Evolutionary conservation across 2,329 filamentous ascomycete species (phyloP).

Genomic region (Dactylellina sp.): DNA sequence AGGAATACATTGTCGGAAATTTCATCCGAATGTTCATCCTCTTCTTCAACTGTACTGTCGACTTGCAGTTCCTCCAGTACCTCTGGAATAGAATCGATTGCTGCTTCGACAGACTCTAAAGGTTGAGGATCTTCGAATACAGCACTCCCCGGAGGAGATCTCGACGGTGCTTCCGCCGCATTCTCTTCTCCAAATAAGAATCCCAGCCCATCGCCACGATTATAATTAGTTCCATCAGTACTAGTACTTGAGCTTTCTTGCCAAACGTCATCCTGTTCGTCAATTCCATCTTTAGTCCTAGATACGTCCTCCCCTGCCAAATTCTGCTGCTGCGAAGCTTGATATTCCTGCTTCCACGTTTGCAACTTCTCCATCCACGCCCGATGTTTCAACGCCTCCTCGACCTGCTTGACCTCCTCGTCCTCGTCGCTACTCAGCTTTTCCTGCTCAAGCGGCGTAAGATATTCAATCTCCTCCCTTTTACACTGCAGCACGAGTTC

Average conservation of each 20-base stretch:
- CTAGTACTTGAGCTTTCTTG: not conserved
- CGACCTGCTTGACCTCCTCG: conserved; percentile 3
- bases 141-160: too few species aligned
- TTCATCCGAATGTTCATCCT: conserved; percentile 13
- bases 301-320: too few species aligned
- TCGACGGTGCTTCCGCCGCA: too few species aligned
- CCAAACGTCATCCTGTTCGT: not conserved
- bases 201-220: not conserved
- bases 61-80: too few species aligned
- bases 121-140: too few species aligned
- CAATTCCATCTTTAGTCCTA: too few species aligned
- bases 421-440: conserved; percentile 3
- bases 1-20: conserved; percentile 46
- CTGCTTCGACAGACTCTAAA: too few species aligned
- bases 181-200: conserved; percentile 25
- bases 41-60: conserved; percentile 5
- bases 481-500: conserved; percentile 45
- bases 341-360: not conserved
- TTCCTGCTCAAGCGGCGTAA: conserved; percentile 41
- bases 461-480: conserved; percentile 43
- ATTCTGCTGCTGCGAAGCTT: too few species aligned
- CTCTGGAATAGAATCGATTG: too few species aligned
- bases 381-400: conserved; percentile 5
- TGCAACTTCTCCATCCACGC: not conserved
- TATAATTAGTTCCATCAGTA: not conserved